Percentiles rank a stretch among this genome's conserved stretches.
phyloP scores from a whole-genome alignment of 2,329 filamentous ascomycete species.

The Aquanectria penicillioides region DNA sequence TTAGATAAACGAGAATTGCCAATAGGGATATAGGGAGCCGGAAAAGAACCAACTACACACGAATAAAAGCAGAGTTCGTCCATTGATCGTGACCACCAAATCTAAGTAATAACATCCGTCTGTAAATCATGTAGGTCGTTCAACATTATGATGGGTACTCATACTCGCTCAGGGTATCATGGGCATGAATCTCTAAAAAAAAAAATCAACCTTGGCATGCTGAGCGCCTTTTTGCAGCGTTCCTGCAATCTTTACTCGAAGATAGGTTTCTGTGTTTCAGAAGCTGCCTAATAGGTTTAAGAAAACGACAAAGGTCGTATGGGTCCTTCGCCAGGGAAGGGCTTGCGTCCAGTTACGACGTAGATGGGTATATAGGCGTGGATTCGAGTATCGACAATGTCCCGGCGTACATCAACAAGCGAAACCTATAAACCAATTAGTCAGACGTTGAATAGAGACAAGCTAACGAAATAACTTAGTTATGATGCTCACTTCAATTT shows the following conservation, averaged over 20 bases:
- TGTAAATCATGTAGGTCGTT: slow-evolving; percentile 38
- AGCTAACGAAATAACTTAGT: not conserved
- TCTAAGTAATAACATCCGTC: slow-evolving; percentile 24
- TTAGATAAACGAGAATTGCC: not conserved
- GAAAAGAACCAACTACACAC: no score
- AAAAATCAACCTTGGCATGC: slow-evolving; percentile 16
- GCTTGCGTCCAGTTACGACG: slow-evolving; percentile 63
- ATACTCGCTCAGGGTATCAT: slow-evolving; percentile 38
- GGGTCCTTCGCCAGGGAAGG: slow-evolving; percentile 47
- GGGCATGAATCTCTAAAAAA: slow-evolving; percentile 30
- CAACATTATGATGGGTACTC: slow-evolving; percentile 29
- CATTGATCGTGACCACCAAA: slow-evolving; percentile 8
- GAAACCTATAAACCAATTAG: slow-evolving; percentile 51
- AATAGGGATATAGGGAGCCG: not conserved
- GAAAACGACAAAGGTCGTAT: slow-evolving; percentile 19
- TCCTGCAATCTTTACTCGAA: not conserved
- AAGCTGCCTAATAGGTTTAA: no score
- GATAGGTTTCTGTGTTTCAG: no score
- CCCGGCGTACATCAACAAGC: slow-evolving; percentile 59
- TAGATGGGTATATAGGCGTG: slow-evolving; percentile 62
- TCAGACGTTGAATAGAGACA: not conserved
- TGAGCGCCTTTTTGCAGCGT: slow-evolving; percentile 6
- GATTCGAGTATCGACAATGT: slow-evolving; percentile 56
- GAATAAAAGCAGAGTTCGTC: slow-evolving; percentile 1
- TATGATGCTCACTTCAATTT: slow-evolving; percentile 57